These are phyloP conservation scores for Hemisphaericaspora nanyangensis DNA, from an alignment of 805 yeast genomes.

Conservation along the genomic window DNA sequence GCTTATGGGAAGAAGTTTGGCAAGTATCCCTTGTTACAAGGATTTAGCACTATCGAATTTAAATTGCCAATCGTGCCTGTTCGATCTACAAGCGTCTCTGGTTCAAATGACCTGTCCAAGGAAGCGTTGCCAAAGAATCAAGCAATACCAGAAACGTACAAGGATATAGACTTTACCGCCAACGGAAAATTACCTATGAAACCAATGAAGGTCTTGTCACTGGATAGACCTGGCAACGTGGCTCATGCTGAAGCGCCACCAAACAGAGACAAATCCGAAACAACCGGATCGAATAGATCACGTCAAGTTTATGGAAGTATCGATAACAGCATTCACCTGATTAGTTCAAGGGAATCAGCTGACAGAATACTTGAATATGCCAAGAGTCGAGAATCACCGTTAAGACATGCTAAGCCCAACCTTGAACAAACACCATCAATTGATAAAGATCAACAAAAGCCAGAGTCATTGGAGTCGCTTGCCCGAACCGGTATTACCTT, in stretches of 20 bases:
- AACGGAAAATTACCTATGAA: slow-evolving; percentile 41
- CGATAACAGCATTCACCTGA: not conserved
- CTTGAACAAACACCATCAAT: not conserved
- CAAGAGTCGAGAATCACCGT: slow-evolving; percentile 20
- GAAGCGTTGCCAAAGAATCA: not conserved
- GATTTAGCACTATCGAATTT: slow-evolving; percentile 30
- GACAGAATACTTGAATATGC: slow-evolving; percentile 21
- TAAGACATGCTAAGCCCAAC: slow-evolving; percentile 17
- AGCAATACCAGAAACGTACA: slow-evolving; percentile 19
- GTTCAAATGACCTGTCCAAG: not conserved
- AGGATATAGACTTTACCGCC: slow-evolving; percentile 38
- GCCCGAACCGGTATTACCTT: not conserved
- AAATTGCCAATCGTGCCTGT: slow-evolving; percentile 25
- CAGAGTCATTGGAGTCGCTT: not conserved
- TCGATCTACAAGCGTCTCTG: not conserved
- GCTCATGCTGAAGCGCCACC: not conserved
- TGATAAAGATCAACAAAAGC: no score
- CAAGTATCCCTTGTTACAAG: slow-evolving; percentile 33
- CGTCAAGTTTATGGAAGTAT: not conserved
- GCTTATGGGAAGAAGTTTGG: slow-evolving; percentile 34
- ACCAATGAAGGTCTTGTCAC: slow-evolving; percentile 37
- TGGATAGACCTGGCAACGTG: slow-evolving; percentile 16
- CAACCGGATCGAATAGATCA: not conserved
- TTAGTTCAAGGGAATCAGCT: slow-evolving; percentile 4
- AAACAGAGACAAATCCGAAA: not conserved